Conservation (phyloP, 2,329 filamentous ascomycete genomes). For the Annulohypoxylon truncatum region DNA sequence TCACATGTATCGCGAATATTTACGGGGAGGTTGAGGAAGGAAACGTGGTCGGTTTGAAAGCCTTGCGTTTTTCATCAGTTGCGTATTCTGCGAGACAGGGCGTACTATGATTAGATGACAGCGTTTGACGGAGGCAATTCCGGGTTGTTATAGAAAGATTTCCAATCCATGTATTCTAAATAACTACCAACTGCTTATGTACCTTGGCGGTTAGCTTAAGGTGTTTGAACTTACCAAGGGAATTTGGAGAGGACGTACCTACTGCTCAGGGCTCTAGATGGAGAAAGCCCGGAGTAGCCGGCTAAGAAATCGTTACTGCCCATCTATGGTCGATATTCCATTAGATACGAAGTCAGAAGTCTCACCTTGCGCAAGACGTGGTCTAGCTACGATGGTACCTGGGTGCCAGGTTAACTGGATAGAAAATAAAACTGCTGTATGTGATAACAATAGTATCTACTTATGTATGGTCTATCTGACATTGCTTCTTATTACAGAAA, state of each 20-base stretch:
- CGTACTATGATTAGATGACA: background rate
- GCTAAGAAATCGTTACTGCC: too few relatives aligned
- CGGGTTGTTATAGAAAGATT: background rate
- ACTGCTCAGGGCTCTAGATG: background rate
- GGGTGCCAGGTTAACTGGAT: too few relatives aligned
- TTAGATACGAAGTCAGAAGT: too few relatives aligned
- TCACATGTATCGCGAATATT: constrained; percentile 42
- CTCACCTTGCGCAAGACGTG: too few relatives aligned
- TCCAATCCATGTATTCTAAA: background rate
- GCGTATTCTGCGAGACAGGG: background rate
- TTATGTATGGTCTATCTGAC: too few relatives aligned
- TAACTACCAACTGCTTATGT: background rate
- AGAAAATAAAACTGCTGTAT: too few relatives aligned
- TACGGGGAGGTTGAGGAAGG: constrained; percentile 29
- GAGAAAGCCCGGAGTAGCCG: background rate
- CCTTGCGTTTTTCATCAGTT: background rate
- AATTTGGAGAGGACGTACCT: background rate
- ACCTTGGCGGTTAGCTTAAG: background rate
- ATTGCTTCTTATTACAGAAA: too few relatives aligned
- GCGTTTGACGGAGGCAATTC: background rate
- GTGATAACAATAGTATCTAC: too few relatives aligned
- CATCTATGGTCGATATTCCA: too few relatives aligned
- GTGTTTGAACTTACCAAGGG: background rate
- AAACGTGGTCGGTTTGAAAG: constrained; percentile 25
- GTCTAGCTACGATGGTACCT: too few relatives aligned